Percentiles rank a stretch among this genome's conserved stretches.
These are phyloP conservation scores for Calocybe indica DNA, from an alignment of 768 basidiomycete genomes.

Conservation along the genomic window DNA sequence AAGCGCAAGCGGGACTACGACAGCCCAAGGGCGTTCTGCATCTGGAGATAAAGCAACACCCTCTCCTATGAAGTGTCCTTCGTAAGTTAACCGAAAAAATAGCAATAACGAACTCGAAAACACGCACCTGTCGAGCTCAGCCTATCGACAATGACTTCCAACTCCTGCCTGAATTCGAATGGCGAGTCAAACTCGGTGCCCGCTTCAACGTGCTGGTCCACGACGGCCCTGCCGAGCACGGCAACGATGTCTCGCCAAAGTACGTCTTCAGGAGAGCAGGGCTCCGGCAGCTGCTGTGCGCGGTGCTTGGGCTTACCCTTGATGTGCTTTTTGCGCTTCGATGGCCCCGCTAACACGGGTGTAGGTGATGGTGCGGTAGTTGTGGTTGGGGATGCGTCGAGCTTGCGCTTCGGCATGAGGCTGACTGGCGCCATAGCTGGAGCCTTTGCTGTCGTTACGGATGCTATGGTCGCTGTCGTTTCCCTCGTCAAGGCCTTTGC, in stretches of 20 bases:
- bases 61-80: constrained; percentile 40
- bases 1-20: constrained; percentile 79
- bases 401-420: no score
- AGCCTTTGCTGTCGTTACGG: no score
- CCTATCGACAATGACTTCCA: constrained; percentile 60
- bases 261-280: constrained; percentile 70
- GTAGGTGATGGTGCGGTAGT: no score
- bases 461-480: no score
- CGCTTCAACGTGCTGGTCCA: constrained; percentile 41
- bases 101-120: not conserved
- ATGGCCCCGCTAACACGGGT: no score
- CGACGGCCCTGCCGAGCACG: constrained; percentile 56
- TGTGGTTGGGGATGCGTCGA: no score
- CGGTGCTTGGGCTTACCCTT: no score
- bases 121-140: constrained; percentile 59
- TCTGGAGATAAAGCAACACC: constrained; percentile 52
- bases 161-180: constrained; percentile 50
- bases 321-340: no score
- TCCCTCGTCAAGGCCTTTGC: no score
- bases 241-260: constrained; percentile 63
- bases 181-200: constrained; percentile 54
- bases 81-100: constrained; percentile 1
- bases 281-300: constrained; percentile 37
- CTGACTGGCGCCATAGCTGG: no score
- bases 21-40: constrained; percentile 61